Base-by-base conservation (phyloP, 169 alveolate species). In the Fabrea salina region DNA sequence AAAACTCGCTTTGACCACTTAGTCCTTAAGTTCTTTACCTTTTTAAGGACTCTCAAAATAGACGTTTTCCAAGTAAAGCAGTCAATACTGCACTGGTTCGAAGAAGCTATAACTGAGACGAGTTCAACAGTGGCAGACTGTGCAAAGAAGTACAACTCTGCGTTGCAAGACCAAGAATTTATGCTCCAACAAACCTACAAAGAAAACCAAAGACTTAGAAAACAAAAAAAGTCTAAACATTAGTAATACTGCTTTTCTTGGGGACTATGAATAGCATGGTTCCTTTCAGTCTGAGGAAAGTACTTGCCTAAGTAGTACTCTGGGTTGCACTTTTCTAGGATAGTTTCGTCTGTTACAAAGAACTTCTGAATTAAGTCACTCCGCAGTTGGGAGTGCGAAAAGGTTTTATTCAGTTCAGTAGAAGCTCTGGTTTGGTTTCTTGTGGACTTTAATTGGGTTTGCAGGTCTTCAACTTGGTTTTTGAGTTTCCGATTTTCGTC, bases 321-420 rank as follows among this genome's bases (percentile, higher is more conserved):
- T 4, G 79, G 79, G 44, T 70, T 66, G 44, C 79, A 70, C 30
- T 47, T 47, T 27, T 37, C 49, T 70, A 43, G 49, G 30, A 50
- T 19, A 37, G 27, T 41, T 25, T 70, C 79, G 49, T 43, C 67
- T 19, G 27, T 4, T 19, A 70, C 44, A 22, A 47, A 70, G 49
- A 70, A 70, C 68, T 70, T 70, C 25, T 47, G 22, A 5, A 27
- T 39, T 2, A 70, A 37, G 35, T 70, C 79, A 27, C 49, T 66
- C 19, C 67, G 41, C 39, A 70, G 25, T 32, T 43, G 30, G n/a
- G 37, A 22, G 27, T 70, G 79, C 16, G 67, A 44, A 47, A 22
- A 70, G 30, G 44, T 25, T 47, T 50, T 40, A 22, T 25, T 43
- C 41, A 61, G 30, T 1, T 51, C 30, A 3, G 41, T 27, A 41